Evolutionary conservation across 2,329 filamentous ascomycete species (phyloP).

Genomic region (Aureobasidium musti): DNA sequence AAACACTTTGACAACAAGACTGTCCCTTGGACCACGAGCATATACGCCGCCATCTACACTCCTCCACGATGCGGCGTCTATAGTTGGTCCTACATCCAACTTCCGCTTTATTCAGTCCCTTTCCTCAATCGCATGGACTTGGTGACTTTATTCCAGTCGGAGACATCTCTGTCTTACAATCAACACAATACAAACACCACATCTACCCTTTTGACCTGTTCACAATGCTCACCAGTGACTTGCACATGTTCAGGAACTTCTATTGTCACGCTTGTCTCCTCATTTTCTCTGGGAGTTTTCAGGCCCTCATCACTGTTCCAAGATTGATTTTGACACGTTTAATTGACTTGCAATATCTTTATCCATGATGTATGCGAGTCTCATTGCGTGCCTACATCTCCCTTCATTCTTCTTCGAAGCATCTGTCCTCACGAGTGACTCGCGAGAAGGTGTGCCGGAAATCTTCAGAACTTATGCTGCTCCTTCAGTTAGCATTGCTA

Average conservation of each 20-base stretch:
- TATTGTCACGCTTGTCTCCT: conserved; percentile 27
- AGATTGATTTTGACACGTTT: conserved; percentile 19
- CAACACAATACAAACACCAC: neutral
- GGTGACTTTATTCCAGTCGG: conserved; percentile 27
- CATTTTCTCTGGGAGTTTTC: conserved; percentile 12
- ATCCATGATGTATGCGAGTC: conserved; percentile 24
- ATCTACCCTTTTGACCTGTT: neutral
- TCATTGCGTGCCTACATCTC: conserved; percentile 25
- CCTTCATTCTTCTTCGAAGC: neutral
- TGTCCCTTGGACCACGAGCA: conserved; percentile 32
- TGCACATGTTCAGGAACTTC: conserved; percentile 4
- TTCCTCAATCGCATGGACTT: conserved; percentile 3
- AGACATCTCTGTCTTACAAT: conserved; percentile 5
- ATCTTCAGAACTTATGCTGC: neutral
- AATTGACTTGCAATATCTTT: conserved; percentile 23
- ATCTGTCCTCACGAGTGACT: neutral
- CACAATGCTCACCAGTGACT: neutral
- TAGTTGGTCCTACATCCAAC: conserved; percentile 33
- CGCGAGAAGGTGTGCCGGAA: neutral
- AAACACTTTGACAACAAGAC: neutral
- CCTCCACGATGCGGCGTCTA: conserved; percentile 34
- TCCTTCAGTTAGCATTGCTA: neutral
- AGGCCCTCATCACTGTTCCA: conserved; percentile 27
- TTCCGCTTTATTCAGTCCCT: conserved; percentile 26
- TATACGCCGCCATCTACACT: conserved; percentile 32